phyloP scores from a whole-genome alignment of 2,329 filamentous ascomycete genomes.

The Phialocephala sp. region DNA sequence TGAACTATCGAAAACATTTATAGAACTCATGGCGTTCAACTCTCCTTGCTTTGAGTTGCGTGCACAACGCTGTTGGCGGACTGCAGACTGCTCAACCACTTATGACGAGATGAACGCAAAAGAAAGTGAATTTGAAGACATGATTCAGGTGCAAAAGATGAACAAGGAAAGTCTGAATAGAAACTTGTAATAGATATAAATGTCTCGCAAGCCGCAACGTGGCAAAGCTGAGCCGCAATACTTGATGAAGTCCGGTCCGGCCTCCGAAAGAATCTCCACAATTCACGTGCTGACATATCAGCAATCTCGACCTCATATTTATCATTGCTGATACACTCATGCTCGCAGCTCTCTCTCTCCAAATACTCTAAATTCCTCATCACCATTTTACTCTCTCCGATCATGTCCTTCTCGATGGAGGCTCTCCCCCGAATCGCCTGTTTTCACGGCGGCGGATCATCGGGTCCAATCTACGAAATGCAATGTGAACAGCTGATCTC shows the following conservation, averaged over 20 bases:
- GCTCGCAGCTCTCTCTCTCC: not conserved
- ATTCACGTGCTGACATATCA: constrained; percentile 9
- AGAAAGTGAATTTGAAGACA: not conserved
- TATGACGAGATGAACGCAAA: not conserved
- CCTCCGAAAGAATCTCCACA: not conserved
- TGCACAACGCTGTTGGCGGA: no score
- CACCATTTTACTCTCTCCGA: no score
- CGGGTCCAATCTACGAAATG: constrained; percentile 27
- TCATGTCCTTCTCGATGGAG: constrained; percentile 16
- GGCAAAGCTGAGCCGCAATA: not conserved
- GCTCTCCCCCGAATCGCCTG: constrained; percentile 32
- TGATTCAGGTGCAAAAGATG: not conserved
- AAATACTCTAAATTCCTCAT: not conserved
- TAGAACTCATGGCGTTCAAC: not conserved
- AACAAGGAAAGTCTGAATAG: not conserved
- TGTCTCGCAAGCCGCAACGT: not conserved
- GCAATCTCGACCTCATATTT: not conserved
- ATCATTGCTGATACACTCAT: not conserved
- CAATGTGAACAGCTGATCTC: constrained; percentile 27
- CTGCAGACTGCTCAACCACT: not conserved
- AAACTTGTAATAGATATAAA: not conserved
- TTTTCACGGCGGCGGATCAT: constrained; percentile 36
- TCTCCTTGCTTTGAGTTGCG: not conserved
- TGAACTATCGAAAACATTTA: not conserved
- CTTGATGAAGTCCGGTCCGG: constrained; percentile 8